Base-by-base conservation (phyloP, 768 basidiomycete species). In the Paxillus ammoniavirescens region DNA sequence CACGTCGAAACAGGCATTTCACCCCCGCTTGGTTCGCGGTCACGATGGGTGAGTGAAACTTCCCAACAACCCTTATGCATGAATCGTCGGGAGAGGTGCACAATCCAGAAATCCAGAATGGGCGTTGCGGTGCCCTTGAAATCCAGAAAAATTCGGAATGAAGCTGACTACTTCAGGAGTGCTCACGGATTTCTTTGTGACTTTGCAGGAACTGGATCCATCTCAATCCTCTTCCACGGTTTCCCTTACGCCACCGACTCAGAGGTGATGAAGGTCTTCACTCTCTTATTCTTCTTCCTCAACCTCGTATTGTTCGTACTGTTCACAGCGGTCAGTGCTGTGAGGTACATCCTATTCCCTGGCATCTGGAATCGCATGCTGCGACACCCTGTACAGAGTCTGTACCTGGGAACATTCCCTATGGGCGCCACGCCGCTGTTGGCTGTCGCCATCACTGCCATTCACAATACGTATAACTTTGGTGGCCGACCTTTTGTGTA, bases 381-480 rank as follows among this genome's bases (percentile, higher is more conserved):
- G 26, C 70, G 63, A 17, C 76, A 83, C 59, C 79, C 82, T 5
- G 68, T 70, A 4, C 77, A 81, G 50, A 78, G 79, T 55, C 72
- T 83, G 35, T 84, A 72, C 58, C 68, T 80, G 3, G 73, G 75
- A 31, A 71, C 69, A 7, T 75, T 72, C 57, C 82, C 84, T 0
- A 88, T 87, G 84, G 85, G 78, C 13, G 76, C 72, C 5, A 74
- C 80, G 2, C 87, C 86, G 1, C 65, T 88, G 33, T 77, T 87
- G 49, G 80, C 75, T 50, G 70, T 79, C 37, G 77, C 78, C 0
- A 72, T 80, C 17, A 68, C 68, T 5, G 69, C 80, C 36, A 67
- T 83, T n/a, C 65, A 81, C 54, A 56, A 66, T 10, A 65, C 71
- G 55, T 79, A 73, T 58, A 61, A 66, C 17, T 74, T 86, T 50